These are phyloP conservation scores for Gracilaria caudata DNA, from an alignment of 23 red algal species.

Conservation along the genomic window DNA sequence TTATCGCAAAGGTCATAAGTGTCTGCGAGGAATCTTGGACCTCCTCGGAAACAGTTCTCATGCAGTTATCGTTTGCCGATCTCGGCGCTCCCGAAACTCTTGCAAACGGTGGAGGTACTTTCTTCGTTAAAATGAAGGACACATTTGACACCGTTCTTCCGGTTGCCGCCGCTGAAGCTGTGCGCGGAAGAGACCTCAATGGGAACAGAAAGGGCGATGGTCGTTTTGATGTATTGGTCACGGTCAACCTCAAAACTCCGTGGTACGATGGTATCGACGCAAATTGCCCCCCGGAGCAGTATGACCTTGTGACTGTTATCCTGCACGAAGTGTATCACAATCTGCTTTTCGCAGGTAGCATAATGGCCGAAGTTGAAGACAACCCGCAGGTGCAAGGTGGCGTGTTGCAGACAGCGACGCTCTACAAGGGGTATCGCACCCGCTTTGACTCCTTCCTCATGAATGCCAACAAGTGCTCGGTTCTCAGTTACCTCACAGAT, in stretches of 20 bases:
- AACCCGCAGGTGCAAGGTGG: neutral
- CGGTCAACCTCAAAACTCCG: conserved; percentile 34
- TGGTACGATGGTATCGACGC: conserved; percentile 72
- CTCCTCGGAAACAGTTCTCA: conserved; percentile 14
- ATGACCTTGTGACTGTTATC: conserved; percentile 69
- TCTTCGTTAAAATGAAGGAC: conserved; percentile 46
- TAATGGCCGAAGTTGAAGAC: neutral
- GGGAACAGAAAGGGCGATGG: conserved; percentile 49
- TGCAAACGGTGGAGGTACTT: conserved; percentile 56
- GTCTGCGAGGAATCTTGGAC: conserved; percentile 20
- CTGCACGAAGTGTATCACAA: conserved; percentile 75
- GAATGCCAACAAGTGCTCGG: neutral
- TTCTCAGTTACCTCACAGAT: conserved; percentile 35
- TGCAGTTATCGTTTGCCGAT: conserved; percentile 7
- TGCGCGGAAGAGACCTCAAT: conserved; percentile 50
- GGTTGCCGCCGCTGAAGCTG: conserved; percentile 51
- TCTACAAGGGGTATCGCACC: conserved; percentile 44
- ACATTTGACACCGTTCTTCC: conserved; percentile 56
- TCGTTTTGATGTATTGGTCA: conserved; percentile 58
- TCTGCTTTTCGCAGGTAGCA: conserved; percentile 59
- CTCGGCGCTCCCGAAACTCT: conserved; percentile 20
- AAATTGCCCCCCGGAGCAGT: neutral
- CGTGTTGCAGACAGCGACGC: neutral
- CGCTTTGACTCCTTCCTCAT: conserved; percentile 57
- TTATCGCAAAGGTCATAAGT: neutral